phyloP scores from a whole-genome alignment of 2,329 filamentous ascomycete genomes.

The Purpureocillium takamizusanense region DNA sequence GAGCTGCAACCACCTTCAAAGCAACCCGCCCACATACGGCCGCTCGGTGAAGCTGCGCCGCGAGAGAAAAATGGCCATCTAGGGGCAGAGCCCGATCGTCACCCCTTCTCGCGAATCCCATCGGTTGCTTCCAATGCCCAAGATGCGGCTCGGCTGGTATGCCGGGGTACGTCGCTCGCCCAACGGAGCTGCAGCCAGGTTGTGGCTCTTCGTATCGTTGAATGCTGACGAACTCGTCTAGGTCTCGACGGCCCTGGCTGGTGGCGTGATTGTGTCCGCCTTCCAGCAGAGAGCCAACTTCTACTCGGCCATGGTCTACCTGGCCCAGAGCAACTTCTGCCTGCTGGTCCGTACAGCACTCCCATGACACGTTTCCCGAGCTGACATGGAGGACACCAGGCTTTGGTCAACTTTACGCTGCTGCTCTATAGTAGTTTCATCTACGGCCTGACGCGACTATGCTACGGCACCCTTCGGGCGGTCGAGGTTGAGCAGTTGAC shows the following conservation, averaged over 20 bases:
- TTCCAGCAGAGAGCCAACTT: slow-evolving; percentile 96
- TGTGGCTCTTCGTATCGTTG: background rate
- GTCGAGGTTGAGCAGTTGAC: slow-evolving; percentile 96
- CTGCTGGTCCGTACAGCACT: slow-evolving; percentile 60
- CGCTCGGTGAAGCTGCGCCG: too few relatives aligned
- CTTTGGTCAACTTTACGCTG: slow-evolving; percentile 83
- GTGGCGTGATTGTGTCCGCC: slow-evolving; percentile 75
- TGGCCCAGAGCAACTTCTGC: slow-evolving; percentile 93
- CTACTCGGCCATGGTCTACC: slow-evolving; percentile 94
- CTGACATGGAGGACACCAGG: slow-evolving; percentile 37
- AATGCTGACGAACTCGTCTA: slow-evolving; percentile 24
- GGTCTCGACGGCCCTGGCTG: slow-evolving; percentile 77
- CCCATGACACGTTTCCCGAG: background rate
- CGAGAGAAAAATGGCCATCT: slow-evolving; percentile 4
- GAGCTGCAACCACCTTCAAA: background rate
- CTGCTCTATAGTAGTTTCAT: slow-evolving; percentile 72
- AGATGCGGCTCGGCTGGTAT: slow-evolving; percentile 52
- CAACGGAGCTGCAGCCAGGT: background rate
- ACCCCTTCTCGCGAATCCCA: background rate
- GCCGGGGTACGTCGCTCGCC: slow-evolving; percentile 41
- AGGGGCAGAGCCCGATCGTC: slow-evolving; percentile 1
- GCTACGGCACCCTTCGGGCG: slow-evolving; percentile 82
- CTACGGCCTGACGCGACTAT: slow-evolving; percentile 79
- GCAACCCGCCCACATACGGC: background rate
- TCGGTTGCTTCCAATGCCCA: slow-evolving; percentile 21